A percentile compares a stretch with the other conserved stretches of the same genome.
These are phyloP conservation scores for Tremella mesenterica DNA, from an alignment of 768 basidiomycete genomes.

Conservation along the genomic window DNA sequence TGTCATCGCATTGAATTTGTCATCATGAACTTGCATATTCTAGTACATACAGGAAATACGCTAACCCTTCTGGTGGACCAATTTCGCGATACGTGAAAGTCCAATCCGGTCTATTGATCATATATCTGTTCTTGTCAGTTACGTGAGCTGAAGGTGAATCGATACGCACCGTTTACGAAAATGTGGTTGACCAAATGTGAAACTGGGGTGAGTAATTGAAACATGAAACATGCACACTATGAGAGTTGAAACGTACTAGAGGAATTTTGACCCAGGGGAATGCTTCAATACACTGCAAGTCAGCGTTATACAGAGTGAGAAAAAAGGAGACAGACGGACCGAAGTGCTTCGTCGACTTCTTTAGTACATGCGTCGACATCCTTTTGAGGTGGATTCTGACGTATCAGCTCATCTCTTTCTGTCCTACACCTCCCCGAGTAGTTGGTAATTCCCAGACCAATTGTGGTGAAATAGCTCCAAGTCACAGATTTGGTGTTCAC, in stretches of 20 bases:
- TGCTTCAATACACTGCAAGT: slow-evolving; percentile 34
- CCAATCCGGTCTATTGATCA: slow-evolving; percentile 29
- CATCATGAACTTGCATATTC: slow-evolving; percentile 15
- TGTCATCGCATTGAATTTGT: too few relatives aligned
- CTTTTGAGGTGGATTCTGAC: slow-evolving; percentile 43
- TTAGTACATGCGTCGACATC: slow-evolving; percentile 37
- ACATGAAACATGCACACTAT: not conserved
- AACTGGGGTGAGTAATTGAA: slow-evolving; percentile 10
- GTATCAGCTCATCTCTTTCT: not conserved
- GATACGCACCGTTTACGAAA: slow-evolving; percentile 40
- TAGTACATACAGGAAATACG: slow-evolving; percentile 41
- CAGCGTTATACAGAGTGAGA: not conserved
- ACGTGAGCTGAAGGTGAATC: not conserved
- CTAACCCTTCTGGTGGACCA: slow-evolving; percentile 42
- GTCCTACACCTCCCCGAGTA: too few relatives aligned
- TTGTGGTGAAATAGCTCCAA: too few relatives aligned
- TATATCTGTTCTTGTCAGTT: slow-evolving; percentile 19
- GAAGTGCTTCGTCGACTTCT: slow-evolving; percentile 37
- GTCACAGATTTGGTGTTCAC: too few relatives aligned
- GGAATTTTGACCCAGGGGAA: slow-evolving; percentile 32
- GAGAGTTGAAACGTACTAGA: slow-evolving; percentile 33
- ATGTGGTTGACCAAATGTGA: slow-evolving; percentile 46
- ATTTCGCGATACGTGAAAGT: slow-evolving; percentile 30
- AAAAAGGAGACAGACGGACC: slow-evolving; percentile 18
- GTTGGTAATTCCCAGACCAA: too few relatives aligned